These are phyloP conservation scores for Cucumis melo DNA, from an alignment of 306 rosid species.

Conservation along the genomic window DNA sequence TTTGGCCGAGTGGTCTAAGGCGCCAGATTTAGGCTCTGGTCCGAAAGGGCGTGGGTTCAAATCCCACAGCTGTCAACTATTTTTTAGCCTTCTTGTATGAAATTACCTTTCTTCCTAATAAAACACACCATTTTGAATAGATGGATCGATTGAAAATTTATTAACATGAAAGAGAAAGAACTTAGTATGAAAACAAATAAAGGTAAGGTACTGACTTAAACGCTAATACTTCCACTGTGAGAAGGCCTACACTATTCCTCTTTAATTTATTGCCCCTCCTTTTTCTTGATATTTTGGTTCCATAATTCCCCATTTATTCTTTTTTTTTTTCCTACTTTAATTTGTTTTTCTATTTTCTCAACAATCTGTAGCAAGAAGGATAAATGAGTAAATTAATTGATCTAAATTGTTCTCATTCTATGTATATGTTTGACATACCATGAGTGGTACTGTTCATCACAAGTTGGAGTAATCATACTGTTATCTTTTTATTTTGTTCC, in stretches of 20 bases:
- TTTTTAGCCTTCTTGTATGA: too few species aligned
- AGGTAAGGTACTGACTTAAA: too few species aligned
- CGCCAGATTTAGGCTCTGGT: background rate
- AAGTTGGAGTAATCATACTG: background rate
- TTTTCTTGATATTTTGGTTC: too few species aligned
- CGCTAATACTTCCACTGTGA: background rate
- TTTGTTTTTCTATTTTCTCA: background rate
- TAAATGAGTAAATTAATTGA: background rate
- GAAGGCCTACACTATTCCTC: background rate
- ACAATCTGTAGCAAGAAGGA: background rate
- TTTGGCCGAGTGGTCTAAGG: background rate
- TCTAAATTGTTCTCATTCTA: background rate
- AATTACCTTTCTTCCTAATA: too few species aligned
- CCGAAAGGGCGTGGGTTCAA: background rate
- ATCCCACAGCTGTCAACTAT: constrained; percentile 1
- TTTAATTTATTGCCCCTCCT: background rate
- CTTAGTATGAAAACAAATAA: background rate
- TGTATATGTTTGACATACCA: background rate
- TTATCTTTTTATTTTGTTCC: too few species aligned
- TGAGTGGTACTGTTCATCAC: background rate
- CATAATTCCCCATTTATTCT: background rate
- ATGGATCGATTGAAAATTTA: background rate
- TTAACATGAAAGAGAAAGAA: background rate
- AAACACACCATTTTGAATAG: background rate
- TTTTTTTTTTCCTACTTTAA: background rate